Base-by-base conservation (phyloP, 352 stramenopile genomes). In the Porosira glacialis region DNA sequence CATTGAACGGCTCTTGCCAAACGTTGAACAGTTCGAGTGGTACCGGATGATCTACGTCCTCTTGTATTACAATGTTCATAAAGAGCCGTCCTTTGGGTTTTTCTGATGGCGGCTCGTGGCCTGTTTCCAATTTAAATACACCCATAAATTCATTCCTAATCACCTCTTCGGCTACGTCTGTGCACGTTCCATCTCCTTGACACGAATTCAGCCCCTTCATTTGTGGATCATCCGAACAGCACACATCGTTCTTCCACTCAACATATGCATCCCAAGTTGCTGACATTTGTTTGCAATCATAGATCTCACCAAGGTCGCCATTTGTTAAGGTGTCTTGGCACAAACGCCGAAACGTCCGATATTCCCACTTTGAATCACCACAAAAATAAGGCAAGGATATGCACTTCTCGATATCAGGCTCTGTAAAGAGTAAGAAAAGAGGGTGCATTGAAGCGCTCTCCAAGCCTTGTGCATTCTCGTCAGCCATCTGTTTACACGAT, bases 341-440 rank as follows among this genome's bases (percentile, higher is more conserved):
- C 7, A 80, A 49, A 8, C 75, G 65, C 22, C 83, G 66, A 68
- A 81, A 93, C 24, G 84, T 80, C 10, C 70, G 69, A 63, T 80
- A 80, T 27, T 87, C 81, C 76, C 72, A 89, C 13, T 60, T 51
- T 10, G 69, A 41, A 47, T 88, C 69, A 26, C 83, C 69, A 58
- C 87, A 93, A 71, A 90, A 90, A 56, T 84, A 90, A 17, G 79
- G 83, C 8, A 83, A 80, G 26, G 81, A 78, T 10, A 85, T 59
- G 65, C 87, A 93, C 52, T 84, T 86, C 26, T 87, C 80, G n/a
- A 86, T 33, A 56, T 85, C 76, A 31, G 76, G 78, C 52, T 86
- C 76, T 10, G 67, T 71, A 65, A 81, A 83, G 11, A 85, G 26
- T 10, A 87, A 17, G 55, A 75, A 67, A 53, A 28, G 17, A 10